Conservation (phyloP, 768 basidiomycete genomes). For the Crucibulum laeve region DNA sequence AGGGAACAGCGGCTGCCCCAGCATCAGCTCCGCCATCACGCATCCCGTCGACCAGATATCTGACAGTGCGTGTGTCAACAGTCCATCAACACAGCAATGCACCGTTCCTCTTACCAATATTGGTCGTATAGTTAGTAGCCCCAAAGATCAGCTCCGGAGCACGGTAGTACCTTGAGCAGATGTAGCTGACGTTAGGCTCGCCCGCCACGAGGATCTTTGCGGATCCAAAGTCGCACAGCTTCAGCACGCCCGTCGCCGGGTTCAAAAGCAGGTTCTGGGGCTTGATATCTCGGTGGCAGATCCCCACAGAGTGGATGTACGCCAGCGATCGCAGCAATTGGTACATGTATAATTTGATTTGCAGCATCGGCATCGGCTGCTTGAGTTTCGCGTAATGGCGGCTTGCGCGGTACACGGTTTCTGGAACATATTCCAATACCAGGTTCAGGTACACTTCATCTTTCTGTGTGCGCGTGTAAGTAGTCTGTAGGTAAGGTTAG, state of each 20-base stretch:
- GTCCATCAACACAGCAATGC: slow-evolving; percentile 3
- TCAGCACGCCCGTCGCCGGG: slow-evolving; percentile 93
- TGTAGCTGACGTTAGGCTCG: slow-evolving; percentile 99
- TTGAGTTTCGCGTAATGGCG: slow-evolving; percentile 99
- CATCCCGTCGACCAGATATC: slow-evolving; percentile 99
- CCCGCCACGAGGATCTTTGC: slow-evolving; percentile 98
- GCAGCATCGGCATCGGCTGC: slow-evolving; percentile 99
- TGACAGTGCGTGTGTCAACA: slow-evolving; percentile 23
- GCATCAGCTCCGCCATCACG: slow-evolving; percentile 99
- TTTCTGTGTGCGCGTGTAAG: slow-evolving; percentile 53
- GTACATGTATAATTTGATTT: slow-evolving; percentile 99
- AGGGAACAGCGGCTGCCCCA: slow-evolving; percentile 97
- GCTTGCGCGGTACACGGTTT: slow-evolving; percentile 98
- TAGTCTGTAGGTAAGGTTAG: slow-evolving; percentile 4
- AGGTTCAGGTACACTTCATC: slow-evolving; percentile 99
- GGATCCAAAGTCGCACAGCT: slow-evolving; percentile 98
- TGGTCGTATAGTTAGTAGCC: slow-evolving; percentile 99
- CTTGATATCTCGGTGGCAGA: slow-evolving; percentile 99
- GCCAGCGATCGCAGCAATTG: slow-evolving; percentile 96
- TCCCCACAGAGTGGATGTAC: slow-evolving; percentile 99
- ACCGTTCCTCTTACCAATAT: slow-evolving; percentile 73
- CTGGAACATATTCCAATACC: slow-evolving; percentile 98
- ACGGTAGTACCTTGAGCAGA: slow-evolving; percentile 98
- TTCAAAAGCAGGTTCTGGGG: slow-evolving; percentile 98
- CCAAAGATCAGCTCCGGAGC: slow-evolving; percentile 99